phyloP scores from a whole-genome alignment of 140 eudicot genomes.

The Ambrosia hybrid region DNA sequence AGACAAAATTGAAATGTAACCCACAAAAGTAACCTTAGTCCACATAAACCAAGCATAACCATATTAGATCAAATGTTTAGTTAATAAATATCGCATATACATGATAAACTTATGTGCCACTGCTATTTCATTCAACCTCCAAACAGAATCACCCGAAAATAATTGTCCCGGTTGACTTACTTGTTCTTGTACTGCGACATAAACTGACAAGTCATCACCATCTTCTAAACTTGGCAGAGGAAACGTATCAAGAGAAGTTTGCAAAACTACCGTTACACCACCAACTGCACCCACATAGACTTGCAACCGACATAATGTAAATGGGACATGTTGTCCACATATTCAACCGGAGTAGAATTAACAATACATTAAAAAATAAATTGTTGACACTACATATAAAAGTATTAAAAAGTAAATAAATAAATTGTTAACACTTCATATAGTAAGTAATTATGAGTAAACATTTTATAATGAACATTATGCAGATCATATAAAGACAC shows the following conservation, averaged over 20 bases:
- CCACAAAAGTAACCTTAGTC: too few relatives aligned
- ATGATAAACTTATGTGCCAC: slow-evolving; percentile 38
- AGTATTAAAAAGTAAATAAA: too few relatives aligned
- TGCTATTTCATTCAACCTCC: slow-evolving; percentile 63
- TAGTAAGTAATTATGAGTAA: too few relatives aligned
- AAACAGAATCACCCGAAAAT: slow-evolving; percentile 69
- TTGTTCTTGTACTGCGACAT: slow-evolving; percentile 24
- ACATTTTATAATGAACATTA: too few relatives aligned
- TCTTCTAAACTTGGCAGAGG: slow-evolving; percentile 66
- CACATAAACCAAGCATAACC: too few relatives aligned
- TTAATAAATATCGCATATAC: too few relatives aligned
- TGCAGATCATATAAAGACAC: too few relatives aligned
- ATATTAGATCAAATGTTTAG: too few relatives aligned
- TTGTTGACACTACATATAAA: too few relatives aligned
- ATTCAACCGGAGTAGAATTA: slow-evolving; percentile 86
- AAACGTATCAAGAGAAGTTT: slow-evolving; percentile 72
- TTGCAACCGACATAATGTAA: slow-evolving; percentile 70
- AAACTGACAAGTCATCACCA: slow-evolving; percentile 51
- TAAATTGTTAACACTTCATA: too few relatives aligned
- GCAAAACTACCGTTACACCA: slow-evolving; percentile 39
- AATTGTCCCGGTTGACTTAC: slow-evolving; percentile 30
- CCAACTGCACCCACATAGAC: slow-evolving; percentile 87
- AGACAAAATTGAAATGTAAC: too few relatives aligned
- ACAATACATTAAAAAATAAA: too few relatives aligned
- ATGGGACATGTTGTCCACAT: slow-evolving; percentile 95